These are phyloP conservation scores for Russula ochroleuca DNA, from an alignment of 768 basidiomycete species.

Conservation along the genomic window DNA sequence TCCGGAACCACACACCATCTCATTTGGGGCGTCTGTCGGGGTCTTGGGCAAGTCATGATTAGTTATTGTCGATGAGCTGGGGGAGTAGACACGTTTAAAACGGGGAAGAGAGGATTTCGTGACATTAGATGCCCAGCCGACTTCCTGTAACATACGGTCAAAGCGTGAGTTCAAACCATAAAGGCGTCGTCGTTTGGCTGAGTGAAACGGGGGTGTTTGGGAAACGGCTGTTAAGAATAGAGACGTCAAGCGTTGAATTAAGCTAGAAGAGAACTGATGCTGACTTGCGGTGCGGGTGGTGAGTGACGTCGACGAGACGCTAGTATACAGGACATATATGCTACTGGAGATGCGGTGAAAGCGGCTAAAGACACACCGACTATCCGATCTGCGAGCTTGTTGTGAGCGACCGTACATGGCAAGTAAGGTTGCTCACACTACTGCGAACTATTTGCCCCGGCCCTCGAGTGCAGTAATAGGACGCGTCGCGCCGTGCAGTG, in stretches of 20 bases:
- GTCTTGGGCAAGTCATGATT: constrained; percentile 42
- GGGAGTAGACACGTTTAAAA: constrained; percentile 38
- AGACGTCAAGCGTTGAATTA: neutral
- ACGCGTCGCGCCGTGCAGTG: constrained; percentile 14
- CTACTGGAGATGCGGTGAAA: neutral
- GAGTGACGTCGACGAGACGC: neutral
- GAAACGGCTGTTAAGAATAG: neutral
- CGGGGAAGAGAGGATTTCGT: constrained; percentile 18
- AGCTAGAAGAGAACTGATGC: neutral
- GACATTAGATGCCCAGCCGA: constrained; percentile 39
- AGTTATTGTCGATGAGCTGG: constrained; percentile 44
- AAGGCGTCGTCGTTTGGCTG: constrained; percentile 48
- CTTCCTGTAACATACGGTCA: constrained; percentile 62
- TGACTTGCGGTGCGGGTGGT: neutral
- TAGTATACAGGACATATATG: neutral
- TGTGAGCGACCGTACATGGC: constrained; percentile 1
- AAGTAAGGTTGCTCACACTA: neutral
- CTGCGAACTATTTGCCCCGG: neutral
- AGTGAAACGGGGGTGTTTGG: constrained; percentile 1
- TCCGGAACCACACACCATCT: constrained; percentile 31
- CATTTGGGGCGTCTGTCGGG: constrained; percentile 31
- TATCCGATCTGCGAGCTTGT: neutral
- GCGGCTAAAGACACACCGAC: neutral
- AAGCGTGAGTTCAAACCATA: constrained; percentile 54
- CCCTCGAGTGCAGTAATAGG: neutral